Evolutionary conservation across 2,329 filamentous ascomycete species (phyloP).

Genomic region (Berkeleyomyces basicola): DNA sequence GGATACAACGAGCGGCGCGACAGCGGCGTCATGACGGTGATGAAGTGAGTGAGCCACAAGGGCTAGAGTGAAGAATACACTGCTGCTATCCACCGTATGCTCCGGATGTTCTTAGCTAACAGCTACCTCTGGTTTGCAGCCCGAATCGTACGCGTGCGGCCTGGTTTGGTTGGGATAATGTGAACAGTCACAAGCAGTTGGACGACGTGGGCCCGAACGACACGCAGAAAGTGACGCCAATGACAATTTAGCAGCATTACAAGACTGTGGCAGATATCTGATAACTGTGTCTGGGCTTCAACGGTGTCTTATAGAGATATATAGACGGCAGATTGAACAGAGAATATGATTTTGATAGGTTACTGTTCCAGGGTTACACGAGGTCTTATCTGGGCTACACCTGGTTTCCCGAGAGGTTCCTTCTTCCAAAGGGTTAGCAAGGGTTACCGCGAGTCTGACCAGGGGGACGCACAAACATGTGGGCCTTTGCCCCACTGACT

Average conservation of each 20-base stretch:
- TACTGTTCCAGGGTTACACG: too few relatives aligned
- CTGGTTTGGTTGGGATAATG: constrained; percentile 19
- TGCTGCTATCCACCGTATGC: background rate
- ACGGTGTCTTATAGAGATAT: background rate
- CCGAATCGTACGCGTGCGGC: constrained; percentile 12
- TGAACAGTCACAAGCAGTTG: constrained; percentile 15
- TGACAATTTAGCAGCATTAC: background rate
- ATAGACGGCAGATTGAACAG: background rate
- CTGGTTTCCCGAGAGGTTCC: background rate
- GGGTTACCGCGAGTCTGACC: background rate
- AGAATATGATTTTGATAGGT: background rate
- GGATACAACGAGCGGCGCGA: constrained; percentile 20
- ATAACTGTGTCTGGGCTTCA: background rate
- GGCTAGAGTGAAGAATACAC: background rate
- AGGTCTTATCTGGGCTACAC: too few relatives aligned
- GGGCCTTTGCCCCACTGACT: background rate
- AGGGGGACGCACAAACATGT: background rate
- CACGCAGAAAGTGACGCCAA: constrained; percentile 6
- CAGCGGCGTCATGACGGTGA: constrained; percentile 19
- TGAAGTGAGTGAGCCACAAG: constrained; percentile 18
- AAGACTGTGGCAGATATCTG: background rate
- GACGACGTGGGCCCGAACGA: constrained; percentile 15
- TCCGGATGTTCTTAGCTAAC: background rate
- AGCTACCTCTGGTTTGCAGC: background rate
- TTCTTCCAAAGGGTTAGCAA: background rate